Evolutionary conservation across 768 basidiomycete genomes (phyloP).

Genomic region (Agrocybe pediades): DNA sequence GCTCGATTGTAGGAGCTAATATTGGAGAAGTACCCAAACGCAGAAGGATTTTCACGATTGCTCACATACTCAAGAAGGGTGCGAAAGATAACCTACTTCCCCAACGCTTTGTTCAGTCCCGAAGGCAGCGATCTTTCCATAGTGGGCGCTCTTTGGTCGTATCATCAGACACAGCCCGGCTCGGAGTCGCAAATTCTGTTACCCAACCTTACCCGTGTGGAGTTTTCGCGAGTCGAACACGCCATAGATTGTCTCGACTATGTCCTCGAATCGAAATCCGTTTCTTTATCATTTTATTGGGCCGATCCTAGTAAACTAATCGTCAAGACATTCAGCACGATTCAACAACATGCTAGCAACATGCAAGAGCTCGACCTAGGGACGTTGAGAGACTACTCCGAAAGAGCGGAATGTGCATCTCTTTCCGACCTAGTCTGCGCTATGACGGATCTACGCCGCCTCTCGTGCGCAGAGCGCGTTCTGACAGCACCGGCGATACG

Average conservation of each 20-base stretch:
- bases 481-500: constrained; percentile 4
- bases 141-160: constrained; percentile 1
- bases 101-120: neutral
- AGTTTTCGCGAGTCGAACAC: constrained; percentile 4
- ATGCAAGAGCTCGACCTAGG: constrained; percentile 17
- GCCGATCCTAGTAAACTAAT: neutral
- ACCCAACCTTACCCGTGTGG: constrained; percentile 6
- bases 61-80: constrained; percentile 10
- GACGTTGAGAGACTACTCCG: neutral
- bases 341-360: constrained; percentile 8
- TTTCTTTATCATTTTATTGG: constrained; percentile 14
- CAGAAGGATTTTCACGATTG: constrained; percentile 4
- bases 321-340: neutral
- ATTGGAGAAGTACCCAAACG: no score
- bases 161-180: neutral
- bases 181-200: constrained; percentile 3
- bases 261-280: constrained; percentile 7
- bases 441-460: constrained; percentile 11
- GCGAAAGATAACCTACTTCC: constrained; percentile 8
- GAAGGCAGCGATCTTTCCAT: constrained; percentile 1
- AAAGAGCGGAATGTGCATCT: neutral
- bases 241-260: no score
- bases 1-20: no score
- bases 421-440: constrained; percentile 9
- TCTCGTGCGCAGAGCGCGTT: constrained; percentile 8